Conservation (phyloP, 495 filamentous ascomycete genomes). For the Hyaloscypha variabilis region DNA sequence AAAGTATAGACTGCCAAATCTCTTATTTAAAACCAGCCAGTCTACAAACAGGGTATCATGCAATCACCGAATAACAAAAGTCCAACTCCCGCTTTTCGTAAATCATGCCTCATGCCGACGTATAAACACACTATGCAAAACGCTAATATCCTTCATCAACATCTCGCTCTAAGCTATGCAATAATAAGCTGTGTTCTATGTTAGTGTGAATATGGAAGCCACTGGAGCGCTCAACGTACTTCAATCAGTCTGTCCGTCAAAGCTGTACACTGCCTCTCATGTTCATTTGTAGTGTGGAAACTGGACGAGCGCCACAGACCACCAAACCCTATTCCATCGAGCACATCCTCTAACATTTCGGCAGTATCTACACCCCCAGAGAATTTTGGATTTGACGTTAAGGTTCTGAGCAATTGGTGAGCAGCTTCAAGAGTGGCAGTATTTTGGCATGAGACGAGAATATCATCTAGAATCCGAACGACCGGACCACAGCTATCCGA, state of each 20-base stretch:
- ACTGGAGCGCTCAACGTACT: slow-evolving; percentile 34
- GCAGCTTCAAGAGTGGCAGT: slow-evolving; percentile 51
- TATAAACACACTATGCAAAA: slow-evolving; percentile 9
- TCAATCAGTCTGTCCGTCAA: slow-evolving; percentile 62
- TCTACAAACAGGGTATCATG: slow-evolving; percentile 28
- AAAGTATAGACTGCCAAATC: slow-evolving; percentile 11
- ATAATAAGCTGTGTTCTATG: slow-evolving; percentile 28
- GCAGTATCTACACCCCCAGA: slow-evolving; percentile 39
- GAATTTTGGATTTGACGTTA: slow-evolving; percentile 50
- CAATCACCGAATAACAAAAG: slow-evolving; percentile 4
- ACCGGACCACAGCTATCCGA: slow-evolving; percentile 48
- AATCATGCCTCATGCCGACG: slow-evolving; percentile 19
- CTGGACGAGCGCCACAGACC: slow-evolving; percentile 55
- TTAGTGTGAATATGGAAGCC: neutral
- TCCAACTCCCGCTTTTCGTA: slow-evolving; percentile 3
- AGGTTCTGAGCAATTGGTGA: slow-evolving; percentile 50
- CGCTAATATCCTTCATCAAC: neutral
- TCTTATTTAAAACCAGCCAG: slow-evolving; percentile 14
- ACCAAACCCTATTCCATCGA: slow-evolving; percentile 59
- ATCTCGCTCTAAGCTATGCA: slow-evolving; percentile 17
- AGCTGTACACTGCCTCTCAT: slow-evolving; percentile 50
- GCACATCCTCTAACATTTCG: slow-evolving; percentile 43
- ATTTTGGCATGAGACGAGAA: slow-evolving; percentile 56
- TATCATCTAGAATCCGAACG: slow-evolving; percentile 52
- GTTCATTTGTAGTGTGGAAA: slow-evolving; percentile 46